phyloP scores from a whole-genome alignment of 1,139 yeast genomes.

The Hansenula sp. region DNA sequence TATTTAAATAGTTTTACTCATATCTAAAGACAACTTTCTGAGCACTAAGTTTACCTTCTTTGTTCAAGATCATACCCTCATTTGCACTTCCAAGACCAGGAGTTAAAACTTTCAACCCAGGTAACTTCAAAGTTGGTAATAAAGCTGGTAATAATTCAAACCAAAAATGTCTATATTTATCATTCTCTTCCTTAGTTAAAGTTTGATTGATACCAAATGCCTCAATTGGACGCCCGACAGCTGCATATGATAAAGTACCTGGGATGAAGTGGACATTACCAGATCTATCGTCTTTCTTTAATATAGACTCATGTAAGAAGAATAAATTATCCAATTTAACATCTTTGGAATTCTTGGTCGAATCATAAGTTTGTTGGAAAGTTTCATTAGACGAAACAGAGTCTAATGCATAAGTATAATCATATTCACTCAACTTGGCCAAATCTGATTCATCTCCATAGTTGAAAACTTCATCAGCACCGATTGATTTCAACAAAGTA shows the following conservation, averaged over 20 bases:
- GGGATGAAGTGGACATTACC: conserved; percentile 12
- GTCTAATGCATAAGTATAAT: conserved; percentile 51
- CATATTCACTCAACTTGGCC: conserved; percentile 34
- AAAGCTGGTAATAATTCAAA: not conserved
- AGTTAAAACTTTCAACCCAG: not conserved
- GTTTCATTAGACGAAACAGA: conserved; percentile 42
- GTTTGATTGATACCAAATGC: not conserved
- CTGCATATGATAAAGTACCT: conserved; percentile 35
- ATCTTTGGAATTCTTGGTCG: conserved; percentile 34
- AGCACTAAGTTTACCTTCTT: conserved; percentile 2
- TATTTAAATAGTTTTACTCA: too few species aligned
- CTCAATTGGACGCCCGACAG: conserved; percentile 28
- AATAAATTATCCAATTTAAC: conserved; percentile 35
- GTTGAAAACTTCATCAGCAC: conserved; percentile 61
- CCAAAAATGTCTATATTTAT: not conserved
- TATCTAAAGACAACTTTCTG: conserved; percentile 3
- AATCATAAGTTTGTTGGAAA: conserved; percentile 39
- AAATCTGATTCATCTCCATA: conserved; percentile 53
- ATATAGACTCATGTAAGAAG: conserved; percentile 23
- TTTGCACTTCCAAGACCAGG: conserved; percentile 1
- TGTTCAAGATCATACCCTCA: not conserved
- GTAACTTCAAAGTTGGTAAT: not conserved
- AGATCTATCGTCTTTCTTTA: conserved; percentile 20
- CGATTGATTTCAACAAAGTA: conserved; percentile 39
- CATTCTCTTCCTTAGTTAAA: not conserved